Evolutionary conservation across 2,329 filamentous ascomycete genomes (phyloP).

Genomic region (Lecanicillium sp.): DNA sequence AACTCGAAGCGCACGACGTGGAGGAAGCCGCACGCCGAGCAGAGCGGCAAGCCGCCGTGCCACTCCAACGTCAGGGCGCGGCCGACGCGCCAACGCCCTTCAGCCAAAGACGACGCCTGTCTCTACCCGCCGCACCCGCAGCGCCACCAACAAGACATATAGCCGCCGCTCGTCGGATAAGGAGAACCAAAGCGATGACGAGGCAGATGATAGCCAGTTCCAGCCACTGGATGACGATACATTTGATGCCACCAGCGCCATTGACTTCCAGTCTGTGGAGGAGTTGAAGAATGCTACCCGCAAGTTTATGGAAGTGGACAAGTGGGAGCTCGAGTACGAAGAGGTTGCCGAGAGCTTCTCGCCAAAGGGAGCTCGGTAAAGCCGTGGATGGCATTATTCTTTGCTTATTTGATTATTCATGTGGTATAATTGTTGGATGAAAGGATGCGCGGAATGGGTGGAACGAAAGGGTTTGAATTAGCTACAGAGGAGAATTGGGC

Average conservation of each 20-base stretch:
- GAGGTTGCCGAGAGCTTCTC: conserved; percentile 39
- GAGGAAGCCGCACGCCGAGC: conserved; percentile 21
- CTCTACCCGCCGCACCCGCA: neutral
- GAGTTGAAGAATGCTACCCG: conserved; percentile 51
- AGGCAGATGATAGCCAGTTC: conserved; percentile 28
- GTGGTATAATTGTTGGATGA: no score
- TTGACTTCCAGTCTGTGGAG: conserved; percentile 33
- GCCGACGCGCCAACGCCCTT: conserved; percentile 8
- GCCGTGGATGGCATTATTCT: neutral
- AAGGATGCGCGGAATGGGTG: no score
- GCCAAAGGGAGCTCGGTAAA: conserved; percentile 7
- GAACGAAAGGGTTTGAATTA: no score
- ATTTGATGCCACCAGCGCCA: conserved; percentile 25
- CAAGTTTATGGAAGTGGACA: conserved; percentile 63
- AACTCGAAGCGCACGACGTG: conserved; percentile 25
- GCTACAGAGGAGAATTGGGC: no score
- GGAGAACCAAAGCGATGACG: conserved; percentile 42
- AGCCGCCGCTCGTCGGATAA: conserved; percentile 46
- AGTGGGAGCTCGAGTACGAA: conserved; percentile 62
- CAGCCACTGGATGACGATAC: conserved; percentile 38
- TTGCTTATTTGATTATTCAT: no score
- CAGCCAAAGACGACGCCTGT: conserved; percentile 15
- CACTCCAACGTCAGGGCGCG: no score
- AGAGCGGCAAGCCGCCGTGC: conserved; percentile 14
- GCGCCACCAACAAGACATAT: conserved; percentile 35